Conservation (phyloP, 768 basidiomycete genomes). For the Clathrus columnatus region DNA sequence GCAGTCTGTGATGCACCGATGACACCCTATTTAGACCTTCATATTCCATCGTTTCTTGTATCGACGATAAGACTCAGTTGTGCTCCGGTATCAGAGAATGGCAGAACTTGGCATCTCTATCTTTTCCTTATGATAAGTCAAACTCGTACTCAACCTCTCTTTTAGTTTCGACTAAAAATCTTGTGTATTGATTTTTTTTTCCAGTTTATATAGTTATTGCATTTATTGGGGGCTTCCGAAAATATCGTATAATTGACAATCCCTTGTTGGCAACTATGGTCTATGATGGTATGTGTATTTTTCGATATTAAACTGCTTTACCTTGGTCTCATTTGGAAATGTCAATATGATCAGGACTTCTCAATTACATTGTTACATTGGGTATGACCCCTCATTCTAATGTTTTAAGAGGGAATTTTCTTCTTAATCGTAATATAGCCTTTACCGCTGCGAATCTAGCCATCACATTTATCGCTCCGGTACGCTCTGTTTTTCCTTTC, state of each 20-base stretch:
- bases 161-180: neutral
- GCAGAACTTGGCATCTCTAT: neutral
- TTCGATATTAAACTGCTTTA: neutral
- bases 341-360: neutral
- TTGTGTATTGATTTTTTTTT: neutral
- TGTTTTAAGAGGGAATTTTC: neutral
- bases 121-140: slow-evolving; percentile 3
- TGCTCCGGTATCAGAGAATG: neutral
- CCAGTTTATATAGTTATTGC: neutral
- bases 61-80: neutral
- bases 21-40: neutral
- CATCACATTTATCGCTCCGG: neutral
- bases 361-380: slow-evolving; percentile 1
- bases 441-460: neutral
- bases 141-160: neutral
- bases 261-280: slow-evolving; percentile 1
- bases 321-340: too few species aligned
- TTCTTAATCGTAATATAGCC: too few species aligned
- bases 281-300: slow-evolving; percentile 3
- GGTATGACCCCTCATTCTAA: neutral
- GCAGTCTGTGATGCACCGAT: too few species aligned
- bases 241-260: neutral
- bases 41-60: neutral
- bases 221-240: neutral
- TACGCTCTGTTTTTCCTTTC: neutral